Percentiles rank a stretch among this genome's conserved stretches.
phyloP scores from a whole-genome alignment of 78 protist species.

The Dictyostelium discoideum region dicty_2.7 NC_007088.5:2570501-2571000 shows the following conservation, averaged over 20 bases:
- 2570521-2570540: slow-evolving; percentile 41
- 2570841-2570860: slow-evolving; percentile 60
- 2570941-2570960: slow-evolving; percentile 93
- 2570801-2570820: slow-evolving; percentile 69
- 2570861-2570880: slow-evolving; percentile 87
- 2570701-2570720: slow-evolving; percentile 78
- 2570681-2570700: slow-evolving; percentile 66
- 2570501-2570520: slow-evolving; percentile 35
- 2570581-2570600: slow-evolving; percentile 44
- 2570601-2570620: not conserved
- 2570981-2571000: slow-evolving; percentile 94
- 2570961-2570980: slow-evolving; percentile 79
- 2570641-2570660: not conserved
- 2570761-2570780: slow-evolving; percentile 45
- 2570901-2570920: slow-evolving; percentile 89
- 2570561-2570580: slow-evolving; percentile 62
- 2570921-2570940: slow-evolving; percentile 93
- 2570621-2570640: not conserved
- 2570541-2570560: slow-evolving; percentile 68
- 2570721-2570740: slow-evolving; percentile 59
- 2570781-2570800: slow-evolving; percentile 74
- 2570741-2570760: slow-evolving; percentile 79
- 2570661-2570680: not conserved
- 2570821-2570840: slow-evolving; percentile 61
- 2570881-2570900: slow-evolving; percentile 80